Base-by-base conservation (phyloP, 78 protist genomes). In the Parvularia atlantis region DNA sequence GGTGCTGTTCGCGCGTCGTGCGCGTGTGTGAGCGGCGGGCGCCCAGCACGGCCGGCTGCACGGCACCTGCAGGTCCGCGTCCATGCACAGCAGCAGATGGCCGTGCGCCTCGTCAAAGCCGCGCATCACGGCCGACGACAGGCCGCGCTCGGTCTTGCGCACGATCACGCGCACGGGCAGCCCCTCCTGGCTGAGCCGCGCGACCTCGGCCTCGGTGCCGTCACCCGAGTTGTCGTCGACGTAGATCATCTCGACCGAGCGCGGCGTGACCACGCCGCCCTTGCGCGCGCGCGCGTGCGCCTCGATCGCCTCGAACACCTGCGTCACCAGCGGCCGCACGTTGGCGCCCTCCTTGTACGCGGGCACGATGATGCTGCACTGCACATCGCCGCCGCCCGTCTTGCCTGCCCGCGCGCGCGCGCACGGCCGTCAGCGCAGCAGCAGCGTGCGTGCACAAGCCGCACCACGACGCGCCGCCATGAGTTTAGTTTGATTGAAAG, bases 91-190 rank as follows among this genome's bases (percentile, higher is more conserved):
- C 28, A 75, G 62, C 22, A 31, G 4, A 13, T 68, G 39, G 2
- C 81, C 81, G 14, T 36, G 53, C 22, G 60, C 74, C 20, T 66
- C 74, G 11, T 26, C 33, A 31, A 76, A 67, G 24, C 81, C 81
- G 5, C 35, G 6, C 19, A 76, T 1, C 13, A 76, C 81, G 14
- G 81, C 81, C 66, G 58, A 37, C 41, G 65, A 52, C 16, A 76
- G 62, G 22, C 81, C 81, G 26, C 81, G 40, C 74, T 76, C 81
- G 19, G 43, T 57, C n/a, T 48, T 76, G 36, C 80, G 9, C n/a
- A 54, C 72, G 35, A 75, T 52, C 54, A 75, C 10, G 17, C 24
- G 30, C 40, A 71, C 63, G 26, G 35, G 11, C 37, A 26, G 50
- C 33, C 69, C 68, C 60, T 72, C 69, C 36, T 46, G 2, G 17